Evolutionary conservation across 2,329 filamentous ascomycete genomes (phyloP), one percentile per base, ranked within the genome.

Genomic region (Scleromitrula shiraiana): DNA sequence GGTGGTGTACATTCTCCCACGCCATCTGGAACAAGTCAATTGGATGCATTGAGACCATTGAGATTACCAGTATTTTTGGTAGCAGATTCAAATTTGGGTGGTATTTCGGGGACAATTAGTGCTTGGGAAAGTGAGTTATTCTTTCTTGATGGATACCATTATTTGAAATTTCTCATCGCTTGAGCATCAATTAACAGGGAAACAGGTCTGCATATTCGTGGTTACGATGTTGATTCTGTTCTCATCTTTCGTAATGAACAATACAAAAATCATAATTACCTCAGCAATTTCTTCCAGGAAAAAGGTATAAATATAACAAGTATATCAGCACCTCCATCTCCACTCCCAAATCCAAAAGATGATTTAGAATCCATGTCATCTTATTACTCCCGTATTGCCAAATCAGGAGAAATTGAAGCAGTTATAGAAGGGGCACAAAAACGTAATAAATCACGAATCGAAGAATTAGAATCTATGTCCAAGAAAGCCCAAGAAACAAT

Each of bases 1-100:
- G 88, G 87, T 1, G 88, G 88, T 1, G 84, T 91, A 0, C 80
- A 91, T 52, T 91, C 86, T 0, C 88, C 88, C 0, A 78, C 78
- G 0, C 88, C 87, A 1, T 86, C 83, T 29, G 85, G 86, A 8
- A 83, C 74, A 2, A 80, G 83, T 0, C 88, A 94, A 61, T 86
- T 82, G 2, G 87, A 94, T 59, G 67, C 90, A 1, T 93, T 90
- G 61, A 72, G 82, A 17, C 80, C 85, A 0, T 66, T 94, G 1
- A 74, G 87, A n/a, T 66, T 85, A 1, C 87, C 88, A 0, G 76
- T 84, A 1, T 67, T 93, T 12, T 75, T 94, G 0, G 74, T 94
- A 0, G 87, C 83, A 6, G 88, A 94, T 62, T 74, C 80, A 23
- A 77, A 79, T 19, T 74, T 93, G 0, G 88, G 88, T 0, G 88